Base-by-base conservation (phyloP, 305 asterid species). In the Nicotiana rustica region DNA sequence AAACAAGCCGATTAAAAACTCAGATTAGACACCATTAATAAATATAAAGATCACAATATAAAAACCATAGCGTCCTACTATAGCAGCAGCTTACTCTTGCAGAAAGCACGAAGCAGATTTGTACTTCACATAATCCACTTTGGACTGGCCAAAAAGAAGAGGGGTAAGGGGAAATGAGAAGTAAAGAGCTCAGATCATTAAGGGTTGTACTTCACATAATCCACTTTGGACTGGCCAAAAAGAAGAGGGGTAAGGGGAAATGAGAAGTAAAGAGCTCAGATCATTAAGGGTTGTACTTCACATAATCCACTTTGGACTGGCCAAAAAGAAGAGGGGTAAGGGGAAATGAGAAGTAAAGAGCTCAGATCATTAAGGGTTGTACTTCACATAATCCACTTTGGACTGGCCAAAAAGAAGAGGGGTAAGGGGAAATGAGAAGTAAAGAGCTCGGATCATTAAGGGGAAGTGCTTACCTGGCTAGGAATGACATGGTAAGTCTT, bases 401-500 rank as follows among this genome's bases (percentile, higher is more conserved):
- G 25, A 25, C 25, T 25, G 25, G 25, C 25, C 25, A 25, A 25
- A 25, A 25, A 25, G 25, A 25, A 25, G 25, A 25, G 25, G 25
- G 25, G 25, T 25, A 25, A 25, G 25, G 25, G 25, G 25, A 25
- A 25, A 25, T 25, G 25, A 25, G 25, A 25, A 25, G 25, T 25
- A 25, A 25, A 25, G 25, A 25, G 25, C 25, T 25, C 25, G 1
- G 25, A 25, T 25, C 25, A 25, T 25, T 49, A 73, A 82, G 31
- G 67, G 41, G 77, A 57, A 83, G 79, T 73, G 52, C 44, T 76
- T 75, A 93, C 99, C 98, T 94, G 99, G 89, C 99, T 93, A 18
- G 98, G 98, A 87, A 96, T 90, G 84, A 78, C 93, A 81, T 93
- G 98, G 85, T 92, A 94, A 55, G 98, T 96, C 88, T 81, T 91